Evolutionary conservation across 805 yeast genomes (phyloP), one percentile per base, ranked within the genome.

Genomic region (Candida railenensis): DNA sequence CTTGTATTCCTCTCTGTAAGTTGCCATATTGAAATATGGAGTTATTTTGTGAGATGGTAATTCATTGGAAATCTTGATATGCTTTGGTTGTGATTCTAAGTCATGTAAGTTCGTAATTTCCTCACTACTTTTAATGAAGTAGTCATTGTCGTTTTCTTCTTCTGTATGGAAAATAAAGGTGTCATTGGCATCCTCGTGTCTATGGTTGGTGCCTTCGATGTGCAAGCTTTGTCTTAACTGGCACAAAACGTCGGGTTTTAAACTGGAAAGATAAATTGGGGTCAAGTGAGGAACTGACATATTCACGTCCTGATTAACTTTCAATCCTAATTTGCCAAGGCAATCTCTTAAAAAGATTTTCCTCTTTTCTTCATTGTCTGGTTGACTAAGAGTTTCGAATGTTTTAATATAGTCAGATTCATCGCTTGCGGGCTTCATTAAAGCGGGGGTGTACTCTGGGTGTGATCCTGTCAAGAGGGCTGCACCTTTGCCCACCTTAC

Each of bases 401-500:
- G 82, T 67, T 0, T 55, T 46, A 4, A 55, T 51, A 42, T 67
- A 65, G 15, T 68, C 60, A 39, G 44, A 19, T 19, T 50, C 64
- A 47, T 47, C 59, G 22, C 67, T 68, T 16, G 65, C 43, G 0
- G 63, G 65, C 49, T 77, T 66, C 51, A 83, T 55, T 14, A 77
- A 67, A 14, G 65, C 61, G 0, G 89, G 85, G 2, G 81, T 72
- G 59, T 83, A 90, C 64, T 94, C 99, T 0, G 97, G 96, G 65
- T 94, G 99, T 0, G 89, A 78, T 0, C 98, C 98, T 12, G 86
- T 74, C 11, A 94, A 73, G 8, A 94, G 65, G 0, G 84, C 96
- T 33, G 67, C 69, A 2, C 99, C 99, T 34, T 77, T 69, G 1
- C 96, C 97, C 2, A 81, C 79, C 8, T 71, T 69, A 54, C 89